These are phyloP conservation scores for Fistulinella staudtii DNA, from an alignment of 1,284 basidiomycete genomes.

Conservation along the genomic window DNA sequence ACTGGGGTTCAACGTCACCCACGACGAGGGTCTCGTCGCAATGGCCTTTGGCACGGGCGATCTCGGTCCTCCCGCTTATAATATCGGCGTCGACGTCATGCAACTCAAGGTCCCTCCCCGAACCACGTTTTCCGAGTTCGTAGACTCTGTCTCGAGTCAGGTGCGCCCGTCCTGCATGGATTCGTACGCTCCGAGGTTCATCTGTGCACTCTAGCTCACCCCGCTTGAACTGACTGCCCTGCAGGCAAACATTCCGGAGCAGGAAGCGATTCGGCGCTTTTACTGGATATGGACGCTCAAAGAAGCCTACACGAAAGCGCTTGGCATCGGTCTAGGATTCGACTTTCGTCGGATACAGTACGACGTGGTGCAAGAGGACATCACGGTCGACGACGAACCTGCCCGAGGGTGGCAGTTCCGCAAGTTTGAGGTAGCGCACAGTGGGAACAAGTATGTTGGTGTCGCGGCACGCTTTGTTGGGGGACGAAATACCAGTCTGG, in stretches of 20 bases:
- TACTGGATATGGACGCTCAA: conserved; percentile 85
- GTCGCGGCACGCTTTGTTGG: conserved; percentile 57
- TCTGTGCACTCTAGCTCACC: conserved; percentile 46
- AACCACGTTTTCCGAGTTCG: conserved; percentile 54
- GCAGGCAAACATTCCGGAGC: conserved; percentile 35
- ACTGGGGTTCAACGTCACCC: conserved; percentile 75
- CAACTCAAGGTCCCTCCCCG: conserved; percentile 57
- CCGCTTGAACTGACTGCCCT: conserved; percentile 45
- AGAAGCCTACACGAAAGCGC: conserved; percentile 82
- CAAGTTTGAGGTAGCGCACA: conserved; percentile 49
- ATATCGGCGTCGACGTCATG: conserved; percentile 77
- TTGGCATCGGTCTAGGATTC: conserved; percentile 77
- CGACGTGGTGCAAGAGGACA: conserved; percentile 44
- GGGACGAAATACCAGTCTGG: conserved; percentile 26
- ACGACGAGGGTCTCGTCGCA: conserved; percentile 68
- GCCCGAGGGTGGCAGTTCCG: conserved; percentile 64
- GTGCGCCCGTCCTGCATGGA: too few relatives aligned
- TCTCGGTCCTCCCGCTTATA: conserved; percentile 54
- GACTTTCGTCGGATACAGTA: conserved; percentile 73
- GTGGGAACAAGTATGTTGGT: conserved; percentile 54
- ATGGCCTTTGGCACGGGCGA: conserved; percentile 59
- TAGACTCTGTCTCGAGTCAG: conserved; percentile 63
- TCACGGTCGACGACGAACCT: conserved; percentile 55
- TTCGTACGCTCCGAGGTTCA: too few relatives aligned
- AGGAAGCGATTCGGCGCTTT: conserved; percentile 52